Conservation (phyloP, 306 rosid genomes). For the Glycine soja region DNA sequence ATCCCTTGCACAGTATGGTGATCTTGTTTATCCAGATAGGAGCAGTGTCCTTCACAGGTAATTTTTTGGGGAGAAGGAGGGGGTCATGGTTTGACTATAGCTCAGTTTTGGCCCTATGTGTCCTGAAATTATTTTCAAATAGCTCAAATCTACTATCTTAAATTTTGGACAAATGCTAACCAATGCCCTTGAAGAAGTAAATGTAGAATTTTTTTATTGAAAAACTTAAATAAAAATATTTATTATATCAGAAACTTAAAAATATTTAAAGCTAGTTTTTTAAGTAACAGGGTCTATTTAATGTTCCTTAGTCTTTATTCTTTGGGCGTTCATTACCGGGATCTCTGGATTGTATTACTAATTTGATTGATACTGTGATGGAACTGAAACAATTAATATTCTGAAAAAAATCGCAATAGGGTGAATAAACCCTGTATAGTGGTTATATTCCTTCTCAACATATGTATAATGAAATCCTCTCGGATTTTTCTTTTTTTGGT, state of each 20-base stretch:
- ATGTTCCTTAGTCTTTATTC: not conserved
- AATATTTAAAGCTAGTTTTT: not conserved
- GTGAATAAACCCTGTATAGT: too few species aligned
- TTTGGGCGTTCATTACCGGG: not conserved
- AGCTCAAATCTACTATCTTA: slow-evolving; percentile 15
- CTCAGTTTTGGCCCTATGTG: slow-evolving; percentile 18
- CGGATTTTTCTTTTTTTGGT: too few species aligned
- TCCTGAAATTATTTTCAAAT: slow-evolving; percentile 20
- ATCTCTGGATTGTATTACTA: not conserved
- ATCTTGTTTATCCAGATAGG: slow-evolving; percentile 83
- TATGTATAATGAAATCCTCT: too few species aligned
- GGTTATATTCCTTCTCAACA: too few species aligned
- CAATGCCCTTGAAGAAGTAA: not conserved
- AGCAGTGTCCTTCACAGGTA: slow-evolving; percentile 80
- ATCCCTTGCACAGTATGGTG: slow-evolving; percentile 88
- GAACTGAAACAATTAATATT: too few species aligned
- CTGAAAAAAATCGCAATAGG: too few species aligned
- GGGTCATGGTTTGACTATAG: not conserved
- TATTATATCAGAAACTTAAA: not conserved
- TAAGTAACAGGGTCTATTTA: not conserved
- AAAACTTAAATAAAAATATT: not conserved
- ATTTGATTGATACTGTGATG: not conserved
- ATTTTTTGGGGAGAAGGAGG: not conserved
- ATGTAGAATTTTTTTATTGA: not conserved
- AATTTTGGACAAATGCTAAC: not conserved